A percentile compares a stretch with the other conserved stretches of the same genome.
Conservation (phyloP, 352 stramenopile genomes). For the Saprolegnia parasitica region DNA sequence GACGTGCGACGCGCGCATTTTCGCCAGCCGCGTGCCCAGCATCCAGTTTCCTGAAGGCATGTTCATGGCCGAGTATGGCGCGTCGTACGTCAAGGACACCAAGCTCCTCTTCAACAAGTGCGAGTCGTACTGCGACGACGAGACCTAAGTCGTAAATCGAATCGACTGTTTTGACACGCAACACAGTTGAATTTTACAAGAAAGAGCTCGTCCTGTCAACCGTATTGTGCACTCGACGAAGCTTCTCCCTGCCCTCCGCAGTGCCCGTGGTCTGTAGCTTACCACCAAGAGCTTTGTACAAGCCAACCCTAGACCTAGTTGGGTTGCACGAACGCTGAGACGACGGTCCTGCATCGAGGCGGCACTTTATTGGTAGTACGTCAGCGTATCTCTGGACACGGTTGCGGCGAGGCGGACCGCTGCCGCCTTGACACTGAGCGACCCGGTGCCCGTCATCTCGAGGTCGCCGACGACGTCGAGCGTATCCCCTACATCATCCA, state of each 20-base stretch:
- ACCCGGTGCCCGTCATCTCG: background rate
- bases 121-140: slow-evolving; percentile 11
- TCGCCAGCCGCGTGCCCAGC: background rate
- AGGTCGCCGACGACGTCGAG: background rate
- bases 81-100: slow-evolving; percentile 6
- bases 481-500: background rate
- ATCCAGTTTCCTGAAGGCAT: slow-evolving; percentile 7
- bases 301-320: too few species aligned
- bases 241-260: too few species aligned
- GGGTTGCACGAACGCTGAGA: too few species aligned
- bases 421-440: background rate
- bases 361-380: background rate
- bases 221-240: too few species aligned
- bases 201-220: too few species aligned
- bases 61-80: slow-evolving; percentile 5
- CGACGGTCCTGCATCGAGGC: too few species aligned
- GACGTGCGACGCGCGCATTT: background rate
- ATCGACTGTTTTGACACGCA: too few species aligned
- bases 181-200: too few species aligned
- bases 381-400: background rate
- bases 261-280: too few species aligned
- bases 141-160: background rate
- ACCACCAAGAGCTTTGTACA: too few species aligned
- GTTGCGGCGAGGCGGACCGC: background rate
- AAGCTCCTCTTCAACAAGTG: slow-evolving; percentile 13